Percentiles rank a stretch among this genome's conserved stretches.
These are phyloP conservation scores for Mortierella hygrophila DNA, from an alignment of 192 early-diverging fungal genomes.

Conservation along the genomic window DNA sequence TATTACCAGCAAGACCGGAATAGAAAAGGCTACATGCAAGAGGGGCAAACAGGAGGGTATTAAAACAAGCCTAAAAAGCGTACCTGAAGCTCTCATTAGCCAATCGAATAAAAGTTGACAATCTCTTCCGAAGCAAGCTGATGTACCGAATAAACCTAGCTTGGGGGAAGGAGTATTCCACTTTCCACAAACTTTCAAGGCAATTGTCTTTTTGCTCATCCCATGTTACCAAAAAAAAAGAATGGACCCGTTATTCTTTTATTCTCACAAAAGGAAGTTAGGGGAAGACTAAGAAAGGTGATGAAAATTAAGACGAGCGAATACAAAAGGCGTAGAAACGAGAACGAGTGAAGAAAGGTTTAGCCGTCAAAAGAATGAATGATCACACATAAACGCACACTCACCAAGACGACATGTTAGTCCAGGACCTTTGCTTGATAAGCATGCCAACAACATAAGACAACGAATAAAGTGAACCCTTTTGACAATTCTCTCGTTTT, in stretches of 20 bases:
- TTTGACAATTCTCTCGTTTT: neutral
- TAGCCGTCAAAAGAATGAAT: no score
- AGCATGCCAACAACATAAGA: no score
- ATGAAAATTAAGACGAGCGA: no score
- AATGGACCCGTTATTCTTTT: neutral
- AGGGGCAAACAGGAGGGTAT: neutral
- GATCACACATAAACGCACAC: no score
- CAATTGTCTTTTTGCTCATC: neutral
- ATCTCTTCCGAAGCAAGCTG: neutral
- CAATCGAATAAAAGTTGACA: no score
- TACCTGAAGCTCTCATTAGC: neutral
- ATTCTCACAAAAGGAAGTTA: no score
- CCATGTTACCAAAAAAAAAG: neutral
- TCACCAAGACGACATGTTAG: no score
- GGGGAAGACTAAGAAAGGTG: no score
- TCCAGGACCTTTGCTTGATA: no score
- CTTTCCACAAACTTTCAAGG: neutral
- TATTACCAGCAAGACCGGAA: neutral
- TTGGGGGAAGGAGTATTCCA: neutral
- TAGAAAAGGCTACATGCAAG: neutral
- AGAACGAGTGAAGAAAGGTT: no score
- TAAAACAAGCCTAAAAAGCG: neutral
- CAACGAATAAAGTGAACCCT: no score
- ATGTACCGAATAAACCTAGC: neutral
- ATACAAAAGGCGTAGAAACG: no score